Evolutionary conservation across 2,329 filamentous ascomycete species (phyloP), one percentile per base, ranked within the genome.

Genomic region (Hirsutella rhossiliensis): DNA sequence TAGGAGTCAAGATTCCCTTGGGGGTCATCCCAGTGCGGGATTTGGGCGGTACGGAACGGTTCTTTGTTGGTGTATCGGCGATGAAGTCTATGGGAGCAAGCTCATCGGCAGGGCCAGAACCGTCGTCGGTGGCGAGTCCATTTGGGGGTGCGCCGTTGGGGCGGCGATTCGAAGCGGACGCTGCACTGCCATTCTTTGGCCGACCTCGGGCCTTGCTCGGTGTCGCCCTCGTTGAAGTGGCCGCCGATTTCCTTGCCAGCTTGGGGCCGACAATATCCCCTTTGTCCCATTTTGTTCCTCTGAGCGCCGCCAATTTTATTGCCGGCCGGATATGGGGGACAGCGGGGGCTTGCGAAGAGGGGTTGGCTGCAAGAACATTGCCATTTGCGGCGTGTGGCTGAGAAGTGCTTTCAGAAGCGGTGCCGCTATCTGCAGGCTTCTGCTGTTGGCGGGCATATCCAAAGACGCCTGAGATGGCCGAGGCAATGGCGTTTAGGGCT

Each of bases 1-100:
- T 65, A 4, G 78, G 76, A 3, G 73, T 72, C 37, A 80, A 55
- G 44, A 80, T 81, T 8, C 76, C 67, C 54, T 73, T 78, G 11
- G 72, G 65, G n/a, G 57, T 49, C 17, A 54, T 12, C 6, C 31
- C 5, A 17, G 7, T 7, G 15, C 3, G 40, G 8, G 41, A 29
- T 29, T 46, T 45, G 11, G 13, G 15, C 19, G 30, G 30, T 9
- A 40, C 36, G 4, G 12, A 42, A n/a, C 44, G 43, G n/a, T 15
- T 43, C 19, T 41, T 43, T 31, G 46, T 9, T 13, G 46, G 49
- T n/a, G 47, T 48, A 12, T 41, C 37, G 7, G 37, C 13, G 7
- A 27, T 42, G 2, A 19, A 29, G 19, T 48, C 42, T 4, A 29
- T 40, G 12, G 44, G 37, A 6, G 38, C 41, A 5, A 40, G 38